Evolutionary conservation across 2,329 filamentous ascomycete genomes (phyloP).

Genomic region (Colletotrichum sublineola): DNA sequence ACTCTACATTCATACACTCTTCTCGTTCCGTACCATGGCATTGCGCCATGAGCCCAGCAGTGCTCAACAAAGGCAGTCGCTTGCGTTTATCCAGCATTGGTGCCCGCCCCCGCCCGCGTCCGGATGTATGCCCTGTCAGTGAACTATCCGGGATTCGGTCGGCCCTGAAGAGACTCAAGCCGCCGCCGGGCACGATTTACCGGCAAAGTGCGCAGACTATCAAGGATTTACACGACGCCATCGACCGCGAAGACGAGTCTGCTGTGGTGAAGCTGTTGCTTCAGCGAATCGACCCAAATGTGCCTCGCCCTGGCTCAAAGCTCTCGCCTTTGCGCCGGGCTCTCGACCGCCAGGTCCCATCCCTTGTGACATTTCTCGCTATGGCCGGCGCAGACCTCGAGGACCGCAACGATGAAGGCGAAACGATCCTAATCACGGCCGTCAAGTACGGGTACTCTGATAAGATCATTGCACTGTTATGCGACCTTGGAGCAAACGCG

Average conservation of each 20-base stretch:
- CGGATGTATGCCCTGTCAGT: constrained; percentile 19
- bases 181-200: constrained; percentile 31
- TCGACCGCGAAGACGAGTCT: constrained; percentile 43
- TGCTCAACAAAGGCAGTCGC: constrained; percentile 41
- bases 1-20: constrained; percentile 39
- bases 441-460: constrained; percentile 42
- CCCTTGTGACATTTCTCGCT: constrained; percentile 44
- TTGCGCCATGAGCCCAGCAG: constrained; percentile 38
- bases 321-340: constrained; percentile 45
- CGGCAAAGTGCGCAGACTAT: constrained; percentile 38
- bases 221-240: constrained; percentile 46
- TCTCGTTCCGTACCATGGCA: constrained; percentile 36
- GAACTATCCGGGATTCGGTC: constrained; percentile 29
- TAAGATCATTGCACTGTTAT: constrained; percentile 45
- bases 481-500: constrained; percentile 45
- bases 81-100: constrained; percentile 32
- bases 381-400: constrained; percentile 46
- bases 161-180: constrained; percentile 35
- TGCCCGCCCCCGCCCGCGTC: constrained; percentile 22
- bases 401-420: constrained; percentile 36
- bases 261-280: constrained; percentile 45
- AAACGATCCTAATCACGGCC: constrained; percentile 44
- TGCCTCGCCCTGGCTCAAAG: constrained; percentile 36
- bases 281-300: constrained; percentile 44
- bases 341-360: constrained; percentile 41